phyloP scores from a whole-genome alignment of 208 protist genomes.

The Crithidia sp. region DNA sequence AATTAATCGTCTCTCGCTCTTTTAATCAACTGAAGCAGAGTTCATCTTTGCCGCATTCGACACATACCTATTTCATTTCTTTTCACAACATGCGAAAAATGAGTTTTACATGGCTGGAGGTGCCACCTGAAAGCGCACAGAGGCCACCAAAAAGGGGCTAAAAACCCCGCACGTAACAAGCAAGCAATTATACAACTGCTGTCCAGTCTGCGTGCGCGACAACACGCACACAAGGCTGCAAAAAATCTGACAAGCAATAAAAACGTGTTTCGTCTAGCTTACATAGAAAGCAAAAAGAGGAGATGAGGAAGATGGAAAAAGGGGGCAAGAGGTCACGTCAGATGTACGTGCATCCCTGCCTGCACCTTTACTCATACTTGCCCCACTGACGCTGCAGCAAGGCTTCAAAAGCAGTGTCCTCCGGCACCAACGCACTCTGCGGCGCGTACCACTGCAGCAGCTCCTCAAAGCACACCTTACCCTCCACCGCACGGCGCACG shows the following conservation, averaged over 20 bases:
- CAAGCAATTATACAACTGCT: no score
- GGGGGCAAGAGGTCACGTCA: not conserved
- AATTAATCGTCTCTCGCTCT: no score
- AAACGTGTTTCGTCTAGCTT: not conserved
- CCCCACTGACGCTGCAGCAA: slow-evolving; percentile 70
- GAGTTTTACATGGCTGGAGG: no score
- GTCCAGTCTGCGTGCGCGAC: no score
- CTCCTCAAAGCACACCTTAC: slow-evolving; percentile 57
- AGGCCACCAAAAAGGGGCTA: no score
- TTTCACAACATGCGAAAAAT: no score
- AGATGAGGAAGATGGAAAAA: not conserved
- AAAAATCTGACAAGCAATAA: not conserved
- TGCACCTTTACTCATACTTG: slow-evolving; percentile 20
- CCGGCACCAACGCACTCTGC: slow-evolving; percentile 44
- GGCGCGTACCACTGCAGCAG: slow-evolving; percentile 81
- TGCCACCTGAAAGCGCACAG: no score
- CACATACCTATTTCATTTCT: no score
- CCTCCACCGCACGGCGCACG: slow-evolving; percentile 53
- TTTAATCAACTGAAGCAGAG: no score
- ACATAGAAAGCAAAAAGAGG: not conserved
- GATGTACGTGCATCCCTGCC: no score
- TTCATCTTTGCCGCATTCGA: no score
- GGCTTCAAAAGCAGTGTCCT: slow-evolving; percentile 75
- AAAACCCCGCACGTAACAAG: no score
- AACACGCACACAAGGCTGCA: not conserved